Base-by-base conservation (phyloP, 306 rosid genomes). In the Nissolia schottii region DNA sequence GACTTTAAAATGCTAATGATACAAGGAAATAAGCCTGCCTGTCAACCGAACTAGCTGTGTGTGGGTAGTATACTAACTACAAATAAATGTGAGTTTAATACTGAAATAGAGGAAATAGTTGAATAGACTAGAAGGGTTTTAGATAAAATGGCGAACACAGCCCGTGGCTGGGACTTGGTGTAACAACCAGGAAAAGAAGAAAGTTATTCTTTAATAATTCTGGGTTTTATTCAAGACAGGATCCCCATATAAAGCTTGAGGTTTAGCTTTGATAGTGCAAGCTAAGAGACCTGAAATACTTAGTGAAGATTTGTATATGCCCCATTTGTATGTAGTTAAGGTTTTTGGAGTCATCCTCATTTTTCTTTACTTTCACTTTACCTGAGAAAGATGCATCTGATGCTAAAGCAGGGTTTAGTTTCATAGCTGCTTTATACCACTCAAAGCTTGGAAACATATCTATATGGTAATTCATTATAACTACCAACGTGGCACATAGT, bases 351-450 rank as follows among this genome's bases (percentile, higher is more conserved):
- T 31, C 18, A 25, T 38, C 43, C 40, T 31, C 45, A 12, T 53
- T 54, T 64, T 40, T 41, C 9, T 23, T 20, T 54, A 48, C 16
- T 64, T 79, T 56, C 53, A 32, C 48, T 64, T 38, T n/a, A 28
- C 37, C n/a, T 53, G 67, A 46, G 77, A 61, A 51, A 71, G 54
- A 40, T 25, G 59, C 23, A 63, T 19, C 58, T 56, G 63, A 27
- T 63, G 58, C 50, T 20, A 8, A 71, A 34, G 45, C 11, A 23
- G 19, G 68, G 64, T 20, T 67, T 27, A 49, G 53, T 32, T 62
- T 62, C 31, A 0, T n/a, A 64, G 68, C 55, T 41, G 67, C 61
- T 46, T 46, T 64, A 50, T 71, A 60, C 73, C 77, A 51, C 40
- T 16, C 12, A 35, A 71, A 55, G 46, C 45, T 49, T 74, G n/a